Base-by-base conservation (phyloP, 768 basidiomycete genomes). In the Fistulinella prunicolor region DNA sequence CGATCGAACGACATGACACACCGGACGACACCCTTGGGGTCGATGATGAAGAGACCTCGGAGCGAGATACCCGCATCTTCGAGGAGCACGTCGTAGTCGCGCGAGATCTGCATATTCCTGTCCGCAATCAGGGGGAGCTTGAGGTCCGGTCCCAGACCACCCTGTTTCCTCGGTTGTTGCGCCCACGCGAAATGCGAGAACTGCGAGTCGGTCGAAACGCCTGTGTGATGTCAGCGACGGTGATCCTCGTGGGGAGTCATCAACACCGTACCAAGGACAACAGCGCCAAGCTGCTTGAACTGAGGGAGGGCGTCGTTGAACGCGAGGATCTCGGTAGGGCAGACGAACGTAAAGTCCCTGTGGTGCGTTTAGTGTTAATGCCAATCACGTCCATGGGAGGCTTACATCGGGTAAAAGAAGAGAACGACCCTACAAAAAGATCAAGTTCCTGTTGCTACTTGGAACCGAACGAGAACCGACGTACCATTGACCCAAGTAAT, bases 321-420 rank as follows among this genome's bases (percentile, higher is more conserved):
- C 1, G 93, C 94, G 39, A 94, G 80, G 63, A 96, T 94, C 70
- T 95, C 94, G 48, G 92, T 94, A n/a, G 91, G 91, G 72, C 91
- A 94, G 59, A 89, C 88, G 57, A 89, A 89, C 32, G 89, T 90
- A 69, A 89, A 91, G 62, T 89, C 87, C 75, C 86, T 91, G 52
- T 21, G 34, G 21, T 28, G 17, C 7, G 12, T 34, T 4, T 6
- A 12, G 7, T 28, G 7, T 28, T n/a, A n/a, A 12, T 28, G 28
- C 6, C 28, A 28, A 12, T 6, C 6, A 17, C 13, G 4, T n/a
- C 6, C 9, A 0, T 20, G 16, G 32, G 41, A 55, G 32, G 69
- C 85, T 54, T 72, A 91, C 89, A 95, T 81, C 6, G 94, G 94
- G 72, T 96, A 96, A 74, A 95, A 94, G 68, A 95, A 79, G 16